Evolutionary conservation across 2,329 filamentous ascomycete genomes (phyloP).

Genomic region (Fusarium sarcochroum): DNA sequence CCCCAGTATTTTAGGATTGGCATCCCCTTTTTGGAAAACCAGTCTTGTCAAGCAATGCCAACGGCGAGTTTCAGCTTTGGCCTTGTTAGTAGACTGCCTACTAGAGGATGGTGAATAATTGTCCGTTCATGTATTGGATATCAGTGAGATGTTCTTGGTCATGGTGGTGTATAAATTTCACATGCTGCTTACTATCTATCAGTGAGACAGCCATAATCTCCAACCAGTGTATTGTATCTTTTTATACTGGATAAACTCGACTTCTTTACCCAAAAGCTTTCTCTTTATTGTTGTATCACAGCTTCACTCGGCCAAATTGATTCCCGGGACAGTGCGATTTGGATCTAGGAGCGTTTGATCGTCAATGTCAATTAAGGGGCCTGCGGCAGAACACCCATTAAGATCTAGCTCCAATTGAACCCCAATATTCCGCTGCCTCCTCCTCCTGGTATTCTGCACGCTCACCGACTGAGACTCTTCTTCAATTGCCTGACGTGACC

Average conservation of each 20-base stretch:
- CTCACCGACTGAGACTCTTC: constrained; percentile 16
- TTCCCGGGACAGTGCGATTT: constrained; percentile 33
- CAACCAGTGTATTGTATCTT: too few species aligned
- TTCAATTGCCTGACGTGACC: constrained; percentile 6
- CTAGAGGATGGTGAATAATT: background rate
- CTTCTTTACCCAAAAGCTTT: background rate
- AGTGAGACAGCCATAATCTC: too few species aligned
- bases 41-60: constrained; percentile 23
- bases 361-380: constrained; percentile 41
- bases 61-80: constrained; percentile 24
- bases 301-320: constrained; percentile 12
- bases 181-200: too few species aligned
- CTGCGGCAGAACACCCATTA: constrained; percentile 24
- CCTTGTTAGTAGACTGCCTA: constrained; percentile 2
- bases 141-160: too few species aligned
- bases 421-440: background rate
- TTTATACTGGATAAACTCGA: background rate
- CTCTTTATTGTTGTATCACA: background rate
- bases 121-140: too few species aligned
- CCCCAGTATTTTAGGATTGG: constrained; percentile 43
- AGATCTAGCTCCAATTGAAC: constrained; percentile 6
- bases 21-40: constrained; percentile 27
- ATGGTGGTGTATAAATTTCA: too few species aligned
- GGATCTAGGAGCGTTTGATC: constrained; percentile 39
- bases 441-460: constrained; percentile 1